Evolutionary conservation across 495 filamentous ascomycete genomes (phyloP).

Genomic region (Chaetomium fimeti): DNA sequence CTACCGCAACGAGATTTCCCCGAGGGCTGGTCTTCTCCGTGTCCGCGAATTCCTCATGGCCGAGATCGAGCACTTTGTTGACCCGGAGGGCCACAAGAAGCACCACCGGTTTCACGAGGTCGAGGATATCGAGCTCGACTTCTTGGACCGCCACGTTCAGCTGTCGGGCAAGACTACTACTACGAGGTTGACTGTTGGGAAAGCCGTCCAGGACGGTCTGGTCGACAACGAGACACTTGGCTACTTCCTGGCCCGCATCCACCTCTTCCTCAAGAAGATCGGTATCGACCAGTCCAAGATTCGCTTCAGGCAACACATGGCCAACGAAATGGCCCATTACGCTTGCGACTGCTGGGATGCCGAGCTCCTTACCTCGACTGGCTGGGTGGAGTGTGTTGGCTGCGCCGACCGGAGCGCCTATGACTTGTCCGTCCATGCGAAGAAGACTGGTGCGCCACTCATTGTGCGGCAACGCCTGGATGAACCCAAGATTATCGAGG

Average conservation of each 20-base stretch:
- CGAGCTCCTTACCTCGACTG: slow-evolving; percentile 72
- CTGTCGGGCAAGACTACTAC: slow-evolving; percentile 64
- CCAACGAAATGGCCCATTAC: slow-evolving; percentile 78
- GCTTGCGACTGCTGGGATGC: slow-evolving; percentile 83
- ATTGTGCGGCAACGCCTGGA: slow-evolving; percentile 64
- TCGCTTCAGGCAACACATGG: slow-evolving; percentile 83
- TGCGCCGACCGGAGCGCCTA: slow-evolving; percentile 82
- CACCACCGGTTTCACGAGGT: slow-evolving; percentile 69
- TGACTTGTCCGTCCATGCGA: slow-evolving; percentile 74
- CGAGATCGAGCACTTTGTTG: slow-evolving; percentile 79
- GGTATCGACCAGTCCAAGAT: slow-evolving; percentile 70
- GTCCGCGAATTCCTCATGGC: slow-evolving; percentile 83
- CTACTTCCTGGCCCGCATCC: slow-evolving; percentile 79
- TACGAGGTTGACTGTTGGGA: slow-evolving; percentile 60
- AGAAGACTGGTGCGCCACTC: slow-evolving; percentile 75
- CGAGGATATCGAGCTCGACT: slow-evolving; percentile 60
- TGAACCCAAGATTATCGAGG: slow-evolving; percentile 64
- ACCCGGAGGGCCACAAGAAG: slow-evolving; percentile 67
- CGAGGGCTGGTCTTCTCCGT: slow-evolving; percentile 67
- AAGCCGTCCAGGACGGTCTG: slow-evolving; percentile 64
- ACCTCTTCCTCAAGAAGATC: slow-evolving; percentile 67
- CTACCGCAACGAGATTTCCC: slow-evolving; percentile 79
- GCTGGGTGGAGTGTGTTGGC: slow-evolving; percentile 86
- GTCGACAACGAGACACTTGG: slow-evolving; percentile 87
- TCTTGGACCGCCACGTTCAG: slow-evolving; percentile 71